phyloP scores from a whole-genome alignment of 1,284 basidiomycete genomes.

The Apiotrichum domesticum region DNA sequence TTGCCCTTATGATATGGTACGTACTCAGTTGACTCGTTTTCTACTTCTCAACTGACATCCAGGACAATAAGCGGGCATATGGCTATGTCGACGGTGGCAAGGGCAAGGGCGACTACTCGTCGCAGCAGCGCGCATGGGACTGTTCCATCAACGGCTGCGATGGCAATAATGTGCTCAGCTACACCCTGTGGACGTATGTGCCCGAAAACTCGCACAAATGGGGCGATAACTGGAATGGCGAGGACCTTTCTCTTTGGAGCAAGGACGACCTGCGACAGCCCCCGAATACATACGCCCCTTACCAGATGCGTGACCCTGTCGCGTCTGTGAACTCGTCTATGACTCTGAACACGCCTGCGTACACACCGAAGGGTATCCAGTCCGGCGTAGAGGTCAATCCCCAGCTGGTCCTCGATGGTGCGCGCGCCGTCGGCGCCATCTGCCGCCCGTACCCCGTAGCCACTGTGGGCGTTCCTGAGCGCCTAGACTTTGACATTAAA shows the following conservation, averaged over 20 bases:
- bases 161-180: constrained; percentile 73
- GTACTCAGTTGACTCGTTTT: no score
- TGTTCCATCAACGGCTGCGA: constrained; percentile 86
- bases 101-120: constrained; percentile 68
- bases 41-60: not conserved
- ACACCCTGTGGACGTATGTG: constrained; percentile 87
- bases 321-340: constrained; percentile 15
- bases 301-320: not conserved
- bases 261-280: constrained; percentile 56
- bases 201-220: constrained; percentile 68
- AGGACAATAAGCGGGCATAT: constrained; percentile 71
- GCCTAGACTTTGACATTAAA: constrained; percentile 69
- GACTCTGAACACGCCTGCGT: constrained; percentile 16
- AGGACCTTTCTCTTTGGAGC: constrained; percentile 88
- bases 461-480: constrained; percentile 60
- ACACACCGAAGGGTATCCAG: constrained; percentile 37
- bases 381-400: constrained; percentile 47
- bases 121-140: constrained; percentile 81
- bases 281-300: not conserved
- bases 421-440: constrained; percentile 74
- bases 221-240: constrained; percentile 93
- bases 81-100: constrained; percentile 72
- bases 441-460: constrained; percentile 71
- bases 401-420: constrained; percentile 70
- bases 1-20: constrained; percentile 77